These are phyloP conservation scores for Teunomyces stri DNA, from an alignment of 805 yeast genomes.

Conservation along the genomic window DNA sequence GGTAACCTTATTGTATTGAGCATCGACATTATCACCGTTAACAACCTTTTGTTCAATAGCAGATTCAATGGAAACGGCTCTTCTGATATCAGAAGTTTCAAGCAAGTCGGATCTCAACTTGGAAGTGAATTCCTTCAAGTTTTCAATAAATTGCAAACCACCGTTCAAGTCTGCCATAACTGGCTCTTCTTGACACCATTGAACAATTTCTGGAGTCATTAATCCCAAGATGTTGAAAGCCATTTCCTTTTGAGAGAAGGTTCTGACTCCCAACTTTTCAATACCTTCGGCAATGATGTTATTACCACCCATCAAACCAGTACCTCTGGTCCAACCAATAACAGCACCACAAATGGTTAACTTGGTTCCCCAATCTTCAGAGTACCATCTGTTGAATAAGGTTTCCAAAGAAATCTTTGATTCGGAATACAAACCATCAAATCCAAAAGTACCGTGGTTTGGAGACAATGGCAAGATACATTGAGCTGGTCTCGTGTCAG, in stretches of 20 bases:
- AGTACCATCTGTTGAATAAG: constrained; percentile 96
- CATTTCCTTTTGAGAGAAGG: constrained; percentile 98
- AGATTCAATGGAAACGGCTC: constrained; percentile 92
- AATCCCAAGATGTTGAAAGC: constrained; percentile 96
- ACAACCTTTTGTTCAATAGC: constrained; percentile 84
- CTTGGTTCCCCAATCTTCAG: constrained; percentile 94
- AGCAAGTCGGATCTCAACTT: constrained; percentile 72
- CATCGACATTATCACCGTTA: constrained; percentile 84
- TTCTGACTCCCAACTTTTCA: constrained; percentile 92
- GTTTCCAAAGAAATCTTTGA: constrained; percentile 95
- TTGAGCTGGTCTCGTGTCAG: constrained; percentile 97
- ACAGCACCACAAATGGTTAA: constrained; percentile 97
- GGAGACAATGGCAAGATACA: constrained; percentile 96
- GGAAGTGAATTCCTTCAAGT: constrained; percentile 84
- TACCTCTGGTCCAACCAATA: constrained; percentile 99
- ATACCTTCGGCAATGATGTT: constrained; percentile 97
- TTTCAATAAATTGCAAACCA: constrained; percentile 91
- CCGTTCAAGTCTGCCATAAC: constrained; percentile 98
- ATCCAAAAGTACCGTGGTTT: constrained; percentile 98
- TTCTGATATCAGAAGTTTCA: constrained; percentile 87
- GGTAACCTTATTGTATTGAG: constrained; percentile 71
- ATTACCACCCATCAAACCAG: constrained; percentile 97
- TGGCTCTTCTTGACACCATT: constrained; percentile 88
- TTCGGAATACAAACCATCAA: constrained; percentile 97
- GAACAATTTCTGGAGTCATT: constrained; percentile 79